phyloP scores from a whole-genome alignment of 177 flowering plant genomes.

The Vitis hybrid region DNA sequence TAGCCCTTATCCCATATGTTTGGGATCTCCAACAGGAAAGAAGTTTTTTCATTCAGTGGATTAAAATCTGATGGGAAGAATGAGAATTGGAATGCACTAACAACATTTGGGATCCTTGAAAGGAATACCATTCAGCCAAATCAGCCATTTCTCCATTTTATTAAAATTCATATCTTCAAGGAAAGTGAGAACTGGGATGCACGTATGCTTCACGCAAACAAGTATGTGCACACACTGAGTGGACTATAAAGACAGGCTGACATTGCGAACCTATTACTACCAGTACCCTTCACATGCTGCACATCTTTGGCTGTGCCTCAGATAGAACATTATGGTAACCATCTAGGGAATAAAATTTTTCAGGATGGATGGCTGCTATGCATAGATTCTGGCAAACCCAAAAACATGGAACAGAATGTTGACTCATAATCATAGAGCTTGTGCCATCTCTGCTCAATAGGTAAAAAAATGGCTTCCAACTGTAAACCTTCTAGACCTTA shows the following conservation, averaged over 20 bases:
- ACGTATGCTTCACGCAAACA: no score
- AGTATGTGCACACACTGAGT: no score
- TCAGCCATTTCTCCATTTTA: no score
- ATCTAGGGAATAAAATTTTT: background rate
- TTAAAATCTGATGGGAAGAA: no score
- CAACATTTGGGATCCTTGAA: no score
- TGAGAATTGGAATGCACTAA: no score
- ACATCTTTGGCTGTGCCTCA: background rate
- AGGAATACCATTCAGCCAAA: no score
- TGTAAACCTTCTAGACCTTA: background rate
- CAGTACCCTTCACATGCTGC: background rate
- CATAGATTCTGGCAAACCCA: background rate
- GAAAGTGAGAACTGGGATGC: no score
- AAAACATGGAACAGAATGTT: background rate
- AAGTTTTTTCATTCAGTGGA: no score
- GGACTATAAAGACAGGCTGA: background rate
- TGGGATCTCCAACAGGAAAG: background rate
- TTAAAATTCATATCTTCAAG: no score
- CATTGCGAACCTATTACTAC: background rate
- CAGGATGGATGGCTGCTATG: background rate
- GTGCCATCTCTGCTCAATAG: background rate
- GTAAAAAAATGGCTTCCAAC: background rate
- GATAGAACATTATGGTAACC: background rate
- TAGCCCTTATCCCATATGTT: background rate
- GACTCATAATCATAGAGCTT: background rate